These are phyloP conservation scores for Chrysoporthe deuterocubensis DNA, from an alignment of 2,329 filamentous ascomycete species.

Conservation along the genomic window DNA sequence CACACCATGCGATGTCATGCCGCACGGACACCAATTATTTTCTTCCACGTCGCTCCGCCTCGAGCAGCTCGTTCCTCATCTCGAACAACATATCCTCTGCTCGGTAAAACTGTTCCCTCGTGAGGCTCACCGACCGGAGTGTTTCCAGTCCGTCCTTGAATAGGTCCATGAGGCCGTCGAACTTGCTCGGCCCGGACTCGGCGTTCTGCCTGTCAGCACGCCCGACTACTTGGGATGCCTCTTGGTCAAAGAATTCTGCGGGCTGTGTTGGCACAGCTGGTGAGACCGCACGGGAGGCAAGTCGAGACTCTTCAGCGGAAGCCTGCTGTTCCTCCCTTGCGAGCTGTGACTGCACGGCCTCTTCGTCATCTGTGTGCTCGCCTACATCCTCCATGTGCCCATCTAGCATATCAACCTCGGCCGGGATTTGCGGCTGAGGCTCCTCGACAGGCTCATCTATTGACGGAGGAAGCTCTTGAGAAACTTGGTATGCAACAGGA, in stretches of 20 bases:
- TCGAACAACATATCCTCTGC: conserved; percentile 82
- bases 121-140: conserved; percentile 63
- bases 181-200: conserved; percentile 36
- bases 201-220: background rate
- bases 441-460: background rate
- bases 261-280: conserved; percentile 6
- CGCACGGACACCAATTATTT: conserved; percentile 29
- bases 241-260: conserved; percentile 15
- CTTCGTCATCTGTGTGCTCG: conserved; percentile 20
- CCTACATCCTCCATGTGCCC: conserved; percentile 3
- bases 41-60: conserved; percentile 66
- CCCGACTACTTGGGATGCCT: background rate
- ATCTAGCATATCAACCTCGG: background rate
- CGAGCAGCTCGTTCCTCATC: conserved; percentile 73
- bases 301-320: conserved; percentile 12
- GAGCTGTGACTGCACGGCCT: conserved; percentile 28
- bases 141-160: conserved; percentile 62
- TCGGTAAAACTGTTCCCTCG: conserved; percentile 67
- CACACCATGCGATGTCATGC: background rate
- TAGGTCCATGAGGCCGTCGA: conserved; percentile 55
- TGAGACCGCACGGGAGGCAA: conserved; percentile 2
- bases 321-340: conserved; percentile 23
- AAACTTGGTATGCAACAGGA: conserved; percentile 5
- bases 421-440: background rate
- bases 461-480: conserved; percentile 4